These are phyloP conservation scores for Senna tora DNA, from an alignment of 306 rosid genomes.

Conservation along the genomic window DNA sequence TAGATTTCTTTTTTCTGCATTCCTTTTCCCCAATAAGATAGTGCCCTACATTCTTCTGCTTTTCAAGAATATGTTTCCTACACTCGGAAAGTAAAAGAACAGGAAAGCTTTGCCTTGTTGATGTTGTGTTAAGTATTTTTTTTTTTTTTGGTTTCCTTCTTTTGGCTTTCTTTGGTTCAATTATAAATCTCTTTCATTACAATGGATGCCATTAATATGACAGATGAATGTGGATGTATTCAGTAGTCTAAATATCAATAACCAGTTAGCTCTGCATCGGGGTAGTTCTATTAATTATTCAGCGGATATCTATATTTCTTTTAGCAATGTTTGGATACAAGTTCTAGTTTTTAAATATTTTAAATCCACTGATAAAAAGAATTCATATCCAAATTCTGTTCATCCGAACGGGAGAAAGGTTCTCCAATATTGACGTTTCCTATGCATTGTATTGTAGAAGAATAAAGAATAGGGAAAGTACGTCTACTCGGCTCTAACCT, in stretches of 20 bases:
- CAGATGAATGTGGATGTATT: not conserved
- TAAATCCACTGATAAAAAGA: too few species aligned
- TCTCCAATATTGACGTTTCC: too few species aligned
- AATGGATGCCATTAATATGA: not conserved
- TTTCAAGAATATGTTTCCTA: slow-evolving; percentile 9
- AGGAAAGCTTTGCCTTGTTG: not conserved
- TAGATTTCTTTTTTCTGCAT: slow-evolving; percentile 30
- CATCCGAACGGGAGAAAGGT: too few species aligned
- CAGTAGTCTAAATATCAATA: not conserved
- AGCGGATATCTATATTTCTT: not conserved
- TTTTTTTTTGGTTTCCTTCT: not conserved
- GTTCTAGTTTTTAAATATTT: too few species aligned
- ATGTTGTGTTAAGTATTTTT: too few species aligned
- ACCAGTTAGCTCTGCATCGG: not conserved
- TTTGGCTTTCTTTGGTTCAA: not conserved
- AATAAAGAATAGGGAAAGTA: too few species aligned
- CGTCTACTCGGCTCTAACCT: too few species aligned
- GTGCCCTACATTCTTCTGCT: slow-evolving; percentile 5
- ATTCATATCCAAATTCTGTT: too few species aligned
- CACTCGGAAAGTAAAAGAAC: not conserved
- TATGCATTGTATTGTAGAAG: too few species aligned
- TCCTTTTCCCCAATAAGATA: slow-evolving; percentile 43
- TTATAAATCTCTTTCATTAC: not conserved
- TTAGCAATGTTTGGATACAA: not conserved
- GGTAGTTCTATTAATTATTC: not conserved